Percentiles rank a stretch among this genome's conserved stretches.
Conservation (phyloP, 768 basidiomycete genomes). For the Naematelia encephala region DNA sequence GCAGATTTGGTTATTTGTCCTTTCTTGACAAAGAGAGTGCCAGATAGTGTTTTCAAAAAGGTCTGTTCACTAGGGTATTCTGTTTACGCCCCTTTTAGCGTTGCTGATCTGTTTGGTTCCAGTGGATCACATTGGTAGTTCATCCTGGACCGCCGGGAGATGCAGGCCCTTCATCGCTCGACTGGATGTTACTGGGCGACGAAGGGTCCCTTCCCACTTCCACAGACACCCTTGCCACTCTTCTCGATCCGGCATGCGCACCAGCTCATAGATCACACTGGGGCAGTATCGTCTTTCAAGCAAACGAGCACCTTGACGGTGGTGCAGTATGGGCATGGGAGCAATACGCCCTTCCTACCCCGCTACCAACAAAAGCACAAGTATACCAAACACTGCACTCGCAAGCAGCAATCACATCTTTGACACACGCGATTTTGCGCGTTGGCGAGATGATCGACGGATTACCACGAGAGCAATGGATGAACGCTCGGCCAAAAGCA, state of each 20-base stretch:
- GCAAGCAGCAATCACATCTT: constrained; percentile 25
- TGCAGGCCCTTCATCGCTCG: constrained; percentile 44
- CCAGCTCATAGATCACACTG: constrained; percentile 28
- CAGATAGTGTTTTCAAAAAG: constrained; percentile 26
- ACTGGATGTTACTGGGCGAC: constrained; percentile 43
- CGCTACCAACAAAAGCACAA: constrained; percentile 33
- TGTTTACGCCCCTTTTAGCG: no score
- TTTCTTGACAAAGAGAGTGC: constrained; percentile 41
- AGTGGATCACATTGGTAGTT: constrained; percentile 43
- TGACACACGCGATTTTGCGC: constrained; percentile 33
- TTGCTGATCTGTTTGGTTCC: constrained; percentile 7
- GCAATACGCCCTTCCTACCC: constrained; percentile 31
- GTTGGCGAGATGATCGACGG: constrained; percentile 9
- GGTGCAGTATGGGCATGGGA: constrained; percentile 48
- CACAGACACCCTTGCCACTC: constrained; percentile 17
- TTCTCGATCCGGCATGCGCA: constrained; percentile 1
- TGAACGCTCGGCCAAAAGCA: constrained; percentile 4
- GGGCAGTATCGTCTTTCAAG: constrained; percentile 44
- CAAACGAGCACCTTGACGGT: constrained; percentile 41
- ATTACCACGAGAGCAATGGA: constrained; percentile 18
- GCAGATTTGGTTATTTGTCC: constrained; percentile 39
- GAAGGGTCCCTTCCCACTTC: constrained; percentile 25
- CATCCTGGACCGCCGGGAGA: constrained; percentile 47
- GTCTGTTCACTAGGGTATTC: constrained; percentile 25
- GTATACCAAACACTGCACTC: constrained; percentile 40